phyloP scores from a whole-genome alignment of 495 filamentous ascomycete species.

The Annulohypoxylon moriforme region DNA sequence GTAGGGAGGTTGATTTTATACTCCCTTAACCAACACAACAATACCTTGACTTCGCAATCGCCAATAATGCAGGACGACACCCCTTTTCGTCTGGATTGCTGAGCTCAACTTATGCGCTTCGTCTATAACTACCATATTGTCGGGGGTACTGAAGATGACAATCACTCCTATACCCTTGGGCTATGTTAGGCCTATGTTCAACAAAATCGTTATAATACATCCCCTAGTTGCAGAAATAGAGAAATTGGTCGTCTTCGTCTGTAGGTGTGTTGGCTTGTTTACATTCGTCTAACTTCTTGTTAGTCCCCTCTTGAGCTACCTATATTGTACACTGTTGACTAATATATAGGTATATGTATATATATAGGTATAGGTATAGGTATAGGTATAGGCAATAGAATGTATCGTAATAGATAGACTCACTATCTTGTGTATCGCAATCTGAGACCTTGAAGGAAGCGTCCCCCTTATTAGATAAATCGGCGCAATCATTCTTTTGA shows the following conservation, averaged over 20 bases:
- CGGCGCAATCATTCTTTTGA: conserved; percentile 55
- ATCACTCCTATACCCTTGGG: background rate
- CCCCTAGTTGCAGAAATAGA: conserved; percentile 36
- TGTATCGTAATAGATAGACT: conserved; percentile 24
- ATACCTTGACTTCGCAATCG: background rate
- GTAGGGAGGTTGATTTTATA: background rate
- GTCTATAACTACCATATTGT: too few relatives aligned
- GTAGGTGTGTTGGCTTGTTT: conserved; percentile 21
- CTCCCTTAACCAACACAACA: background rate
- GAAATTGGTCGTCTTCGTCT: conserved; percentile 27
- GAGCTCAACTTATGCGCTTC: too few relatives aligned
- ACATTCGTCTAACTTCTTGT: conserved; percentile 18
- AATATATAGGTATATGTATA: too few relatives aligned
- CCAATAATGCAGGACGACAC: background rate
- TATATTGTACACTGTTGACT: background rate
- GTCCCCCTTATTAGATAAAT: conserved; percentile 46
- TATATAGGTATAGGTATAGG: too few relatives aligned
- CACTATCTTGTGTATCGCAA: conserved; percentile 54
- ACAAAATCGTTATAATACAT: background rate
- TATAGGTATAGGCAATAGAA: background rate
- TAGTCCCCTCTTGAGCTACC: background rate
- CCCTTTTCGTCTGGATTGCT: too few relatives aligned
- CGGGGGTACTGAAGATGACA: background rate
- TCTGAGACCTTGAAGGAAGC: conserved; percentile 47
- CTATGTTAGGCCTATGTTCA: background rate